A percentile compares a stretch with the other conserved stretches of the same genome.
phyloP scores from a whole-genome alignment of 1,284 basidiomycete genomes.

The Ganoderma lingzhi region DNA sequence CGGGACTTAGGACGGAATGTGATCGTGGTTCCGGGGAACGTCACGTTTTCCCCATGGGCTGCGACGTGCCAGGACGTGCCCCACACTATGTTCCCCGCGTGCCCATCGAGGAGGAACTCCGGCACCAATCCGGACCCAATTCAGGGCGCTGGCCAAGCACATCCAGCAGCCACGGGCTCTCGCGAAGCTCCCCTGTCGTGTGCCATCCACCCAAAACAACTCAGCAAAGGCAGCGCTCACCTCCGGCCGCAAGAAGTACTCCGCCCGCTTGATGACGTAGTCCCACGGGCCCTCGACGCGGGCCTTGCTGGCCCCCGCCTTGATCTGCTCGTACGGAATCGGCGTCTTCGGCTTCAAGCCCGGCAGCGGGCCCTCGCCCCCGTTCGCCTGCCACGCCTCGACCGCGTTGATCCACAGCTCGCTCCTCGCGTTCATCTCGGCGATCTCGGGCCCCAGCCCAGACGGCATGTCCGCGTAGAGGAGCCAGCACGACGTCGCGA shows the following conservation, averaged over 20 bases:
- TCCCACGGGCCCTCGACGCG: constrained; percentile 36
- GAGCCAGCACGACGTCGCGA: constrained; percentile 72
- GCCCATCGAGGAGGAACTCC: background rate
- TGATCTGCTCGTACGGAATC: constrained; percentile 28
- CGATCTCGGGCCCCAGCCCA: constrained; percentile 68
- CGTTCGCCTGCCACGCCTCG: constrained; percentile 55
- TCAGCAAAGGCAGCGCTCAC: constrained; percentile 42
- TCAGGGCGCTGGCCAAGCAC: background rate
- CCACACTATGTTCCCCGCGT: background rate
- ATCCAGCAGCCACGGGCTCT: background rate
- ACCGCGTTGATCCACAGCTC: constrained; percentile 61
- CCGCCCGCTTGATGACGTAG: constrained; percentile 47
- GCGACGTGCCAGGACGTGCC: background rate
- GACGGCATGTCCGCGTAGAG: constrained; percentile 68
- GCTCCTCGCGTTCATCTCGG: constrained; percentile 47
- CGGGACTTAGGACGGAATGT: no score
- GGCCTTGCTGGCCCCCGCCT: constrained; percentile 31
- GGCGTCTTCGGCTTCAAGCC: constrained; percentile 56
- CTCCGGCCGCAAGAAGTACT: constrained; percentile 72
- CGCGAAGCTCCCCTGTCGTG: background rate
- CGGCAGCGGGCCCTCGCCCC: constrained; percentile 54
- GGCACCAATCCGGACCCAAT: background rate
- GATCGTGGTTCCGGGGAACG: background rate
- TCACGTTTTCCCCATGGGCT: background rate
- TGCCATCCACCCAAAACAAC: background rate